phyloP scores from a whole-genome alignment of 2,329 filamentous ascomycete genomes.

The Alternaria atra region DNA sequence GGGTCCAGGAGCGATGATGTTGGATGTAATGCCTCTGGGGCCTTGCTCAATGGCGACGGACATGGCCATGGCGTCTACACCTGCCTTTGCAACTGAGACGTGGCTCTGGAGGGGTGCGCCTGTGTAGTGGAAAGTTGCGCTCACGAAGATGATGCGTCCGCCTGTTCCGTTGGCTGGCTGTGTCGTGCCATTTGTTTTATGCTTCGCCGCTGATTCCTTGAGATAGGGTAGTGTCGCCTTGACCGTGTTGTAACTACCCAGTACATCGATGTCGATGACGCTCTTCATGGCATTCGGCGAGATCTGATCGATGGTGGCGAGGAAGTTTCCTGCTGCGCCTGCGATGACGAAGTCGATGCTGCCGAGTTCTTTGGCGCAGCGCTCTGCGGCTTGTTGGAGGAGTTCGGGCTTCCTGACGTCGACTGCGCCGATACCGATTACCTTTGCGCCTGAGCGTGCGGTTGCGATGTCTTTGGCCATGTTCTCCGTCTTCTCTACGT shows the following conservation, averaged over 20 bases:
- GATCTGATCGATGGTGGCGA: slow-evolving; percentile 83
- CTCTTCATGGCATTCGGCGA: slow-evolving; percentile 91
- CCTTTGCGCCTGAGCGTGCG: slow-evolving; percentile 78
- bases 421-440: slow-evolving; percentile 80
- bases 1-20: slow-evolving; percentile 87
- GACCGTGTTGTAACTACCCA: slow-evolving; percentile 93
- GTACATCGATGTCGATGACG: slow-evolving; percentile 94
- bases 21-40: slow-evolving; percentile 84
- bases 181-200: slow-evolving; percentile 67
- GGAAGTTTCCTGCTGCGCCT: slow-evolving; percentile 94
- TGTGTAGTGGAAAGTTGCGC: slow-evolving; percentile 89
- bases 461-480: slow-evolving; percentile 84
- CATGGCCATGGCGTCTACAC: slow-evolving; percentile 83
- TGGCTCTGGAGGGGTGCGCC: slow-evolving; percentile 87
- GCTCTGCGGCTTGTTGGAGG: slow-evolving; percentile 77
- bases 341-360: slow-evolving; percentile 93
- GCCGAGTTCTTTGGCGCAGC: slow-evolving; percentile 83
- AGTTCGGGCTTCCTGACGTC: slow-evolving; percentile 74
- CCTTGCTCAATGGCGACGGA: slow-evolving; percentile 89
- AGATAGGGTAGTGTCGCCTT: slow-evolving; percentile 90
- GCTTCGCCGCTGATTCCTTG: slow-evolving; percentile 72
- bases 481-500: slow-evolving; percentile 83
- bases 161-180: slow-evolving; percentile 64
- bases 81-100: slow-evolving; percentile 90
- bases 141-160: slow-evolving; percentile 88